Conservation (phyloP, 805 yeast species). For the Saccharomycopsis fibuligera region DNA sequence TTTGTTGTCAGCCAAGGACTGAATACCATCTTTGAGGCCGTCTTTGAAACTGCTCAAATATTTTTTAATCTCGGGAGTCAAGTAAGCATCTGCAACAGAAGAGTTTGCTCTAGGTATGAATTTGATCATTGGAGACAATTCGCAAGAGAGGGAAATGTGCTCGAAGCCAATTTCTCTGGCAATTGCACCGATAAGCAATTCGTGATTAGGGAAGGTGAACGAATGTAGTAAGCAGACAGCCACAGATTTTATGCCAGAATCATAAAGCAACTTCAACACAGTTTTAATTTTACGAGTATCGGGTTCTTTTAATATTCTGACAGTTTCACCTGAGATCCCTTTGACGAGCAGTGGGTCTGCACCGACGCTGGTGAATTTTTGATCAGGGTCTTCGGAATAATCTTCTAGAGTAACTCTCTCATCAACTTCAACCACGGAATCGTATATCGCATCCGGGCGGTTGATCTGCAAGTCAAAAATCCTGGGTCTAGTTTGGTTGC, state of each 20-base stretch:
- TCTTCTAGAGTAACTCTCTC: conserved; percentile 85
- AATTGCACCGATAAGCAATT: conserved; percentile 46
- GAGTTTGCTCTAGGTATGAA: conserved; percentile 71
- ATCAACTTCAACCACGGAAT: conserved; percentile 74
- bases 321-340: conserved; percentile 66
- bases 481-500: conserved; percentile 87
- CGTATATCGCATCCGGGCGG: conserved; percentile 67
- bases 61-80: conserved; percentile 69
- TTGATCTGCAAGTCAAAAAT: conserved; percentile 77
- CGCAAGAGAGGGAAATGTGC: conserved; percentile 61
- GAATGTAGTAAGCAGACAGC: conserved; percentile 72
- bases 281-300: conserved; percentile 37
- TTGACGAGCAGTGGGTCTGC: conserved; percentile 31
- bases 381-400: conserved; percentile 65
- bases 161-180: conserved; percentile 63
- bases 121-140: conserved; percentile 74
- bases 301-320: conserved; percentile 50
- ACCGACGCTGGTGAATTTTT: conserved; percentile 22
- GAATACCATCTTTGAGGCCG: conserved; percentile 52
- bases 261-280: conserved; percentile 39
- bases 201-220: conserved; percentile 69
- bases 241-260: conserved; percentile 56
- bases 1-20: conserved; percentile 27
- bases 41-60: conserved; percentile 55
- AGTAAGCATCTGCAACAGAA: conserved; percentile 73